Base-by-base conservation (phyloP, 2,329 filamentous ascomycete genomes). In the Leptographium procerum region DNA sequence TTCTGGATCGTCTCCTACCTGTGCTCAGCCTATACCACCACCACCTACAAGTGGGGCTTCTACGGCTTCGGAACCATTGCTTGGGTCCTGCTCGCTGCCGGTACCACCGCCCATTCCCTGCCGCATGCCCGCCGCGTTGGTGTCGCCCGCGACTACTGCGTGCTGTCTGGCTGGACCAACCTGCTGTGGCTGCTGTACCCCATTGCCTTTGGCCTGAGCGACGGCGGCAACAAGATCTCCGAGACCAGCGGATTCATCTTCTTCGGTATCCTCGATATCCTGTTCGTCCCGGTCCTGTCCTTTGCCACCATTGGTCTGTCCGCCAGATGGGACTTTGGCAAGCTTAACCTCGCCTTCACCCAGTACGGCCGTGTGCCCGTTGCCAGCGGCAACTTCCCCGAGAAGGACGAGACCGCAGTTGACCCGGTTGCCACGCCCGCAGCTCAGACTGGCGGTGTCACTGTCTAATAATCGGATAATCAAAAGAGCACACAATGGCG, bases 31-130 rank as follows among this genome's bases (percentile, higher is more conserved):
- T 77, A 74, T 68, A 79, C 76, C 4, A 59, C 65, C 8, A 74
- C 73, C 53, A 72, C 69, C 63, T 82, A 82, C 69, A 81, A 81
- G 68, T 82, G 79, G 79, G 80, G 80, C 7, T 83, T 80, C 72
- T 82, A 70, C 65, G 74, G 69, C 61, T 79, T 81, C 59, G 79
- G 78, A 62, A 77, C 75, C 16, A 61, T 75, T 19, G 75, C 77
- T 45, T 78, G 71, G 59, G 43, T 76, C 8, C 68, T 77, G 55
- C 71, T 82, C n/a, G 73, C 74, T 31, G 68, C 70, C 66, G 73
- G 71, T 61, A 78, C 74, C 1, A 78, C 74, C 2, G 62, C 80
- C 33, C 62, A 67, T 55, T 66, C 71, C 54, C 72, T 66, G 9
- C 65, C 67, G 43, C 67, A 70, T 1, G 75, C 77, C 14, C 64